Evolutionary conservation across 2,329 filamentous ascomycete genomes (phyloP), one percentile per base, ranked within the genome.

Genomic region (Colletotrichum phormii): DNA sequence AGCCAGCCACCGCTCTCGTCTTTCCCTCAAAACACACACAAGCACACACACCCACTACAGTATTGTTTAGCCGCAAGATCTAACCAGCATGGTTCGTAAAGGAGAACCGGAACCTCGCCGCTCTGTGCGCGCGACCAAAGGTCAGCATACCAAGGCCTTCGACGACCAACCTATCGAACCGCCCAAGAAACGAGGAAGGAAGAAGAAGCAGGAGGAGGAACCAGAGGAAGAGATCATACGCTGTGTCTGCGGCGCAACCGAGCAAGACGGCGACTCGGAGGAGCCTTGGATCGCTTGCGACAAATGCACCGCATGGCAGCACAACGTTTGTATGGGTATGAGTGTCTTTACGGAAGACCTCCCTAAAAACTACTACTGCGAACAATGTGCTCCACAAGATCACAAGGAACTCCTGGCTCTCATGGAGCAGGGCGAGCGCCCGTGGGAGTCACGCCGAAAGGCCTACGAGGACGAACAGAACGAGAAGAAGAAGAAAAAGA

Each of bases 241-340:
- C 76, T 99, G 96, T 82, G 93, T 98, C 62, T 99, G 96, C 80
- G 96, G 97, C 76, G 93, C 94, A 72, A 94, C 94, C 57, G 93
- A 94, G 77, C 93, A 95, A 76, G 93, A 95, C 73, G 94, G 96
- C 77, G 94, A 97, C 77, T 92, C 94, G 15, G 94, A 93, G 76
- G 93, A 97, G 77, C 92, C 95, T 64, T 98, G 97, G 95, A 98
- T 99, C 78, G 95, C 94, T 74, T 99, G 97, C 85, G 97, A 99
- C 82, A 90, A 90, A 59, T 99, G 97, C 83, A 91, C 91, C 61
- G 96, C 93, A 54, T 99, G 97, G 97, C 97, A 99, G 83, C 97
- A 99, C 83, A 98, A 98, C 79, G 92, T 97, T 75, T 99, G 97
- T 81, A 94, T 99, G 87, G 95, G 94, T 65, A 90, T 98, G 80